phyloP scores from a whole-genome alignment of 176 grass and related monocot genomes.

The Zea mays region Zm-B73-REFERENCE-NAM-5.0 NC_050101.1:125013001-125013500 shows the following conservation, averaged over 20 bases:
- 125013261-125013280: neutral
- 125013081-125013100: neutral
- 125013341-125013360: slow-evolving; percentile 34
- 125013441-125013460: slow-evolving; percentile 17
- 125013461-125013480: slow-evolving; percentile 21
- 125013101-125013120: neutral
- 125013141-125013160: slow-evolving; percentile 25
- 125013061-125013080: slow-evolving; percentile 23
- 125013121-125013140: slow-evolving; percentile 2
- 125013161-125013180: slow-evolving; percentile 13
- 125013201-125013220: neutral
- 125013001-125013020: slow-evolving; percentile 15
- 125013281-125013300: slow-evolving; percentile 4
- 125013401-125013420: slow-evolving; percentile 6
- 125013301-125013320: neutral
- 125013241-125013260: neutral
- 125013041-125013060: neutral
- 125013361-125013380: neutral
- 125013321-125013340: slow-evolving; percentile 9
- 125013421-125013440: slow-evolving; percentile 37
- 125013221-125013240: slow-evolving; percentile 21
- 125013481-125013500: slow-evolving; percentile 15
- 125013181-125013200: slow-evolving; percentile 32
- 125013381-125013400: slow-evolving; percentile 7
- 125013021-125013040: slow-evolving; percentile 26